Evolutionary conservation across 1,139 yeast genomes (phyloP).

Genomic region (Chernovozyma aurita): DNA sequence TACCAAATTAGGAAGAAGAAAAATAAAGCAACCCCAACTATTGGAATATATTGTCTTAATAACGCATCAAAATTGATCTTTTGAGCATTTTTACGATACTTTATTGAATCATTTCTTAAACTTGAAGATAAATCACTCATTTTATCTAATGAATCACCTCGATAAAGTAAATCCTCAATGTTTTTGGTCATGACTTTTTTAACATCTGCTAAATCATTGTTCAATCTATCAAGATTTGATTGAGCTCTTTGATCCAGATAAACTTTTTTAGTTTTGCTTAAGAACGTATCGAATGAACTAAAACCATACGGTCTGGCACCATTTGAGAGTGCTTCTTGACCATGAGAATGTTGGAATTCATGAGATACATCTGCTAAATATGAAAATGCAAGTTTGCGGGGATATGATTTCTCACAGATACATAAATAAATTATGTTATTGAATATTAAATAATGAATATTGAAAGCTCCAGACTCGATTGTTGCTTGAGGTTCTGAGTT

Average conservation of each 20-base stretch:
- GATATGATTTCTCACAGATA: slow-evolving; percentile 74
- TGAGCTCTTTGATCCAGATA: slow-evolving; percentile 92
- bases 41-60: slow-evolving; percentile 84
- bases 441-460: slow-evolving; percentile 69
- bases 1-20: slow-evolving; percentile 82
- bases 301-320: slow-evolving; percentile 84
- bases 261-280: slow-evolving; percentile 81
- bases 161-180: slow-evolving; percentile 86
- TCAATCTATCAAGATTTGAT: slow-evolving; percentile 77
- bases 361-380: slow-evolving; percentile 76
- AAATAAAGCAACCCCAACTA: slow-evolving; percentile 67
- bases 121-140: slow-evolving; percentile 87
- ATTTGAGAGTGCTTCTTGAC: slow-evolving; percentile 58
- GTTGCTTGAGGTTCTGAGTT: slow-evolving; percentile 84
- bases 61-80: slow-evolving; percentile 87
- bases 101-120: slow-evolving; percentile 77
- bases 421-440: slow-evolving; percentile 70
- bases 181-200: slow-evolving; percentile 94
- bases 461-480: slow-evolving; percentile 70
- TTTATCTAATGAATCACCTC: slow-evolving; percentile 91
- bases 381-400: slow-evolving; percentile 84
- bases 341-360: slow-evolving; percentile 80
- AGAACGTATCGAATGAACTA: slow-evolving; percentile 76
- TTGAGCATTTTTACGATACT: slow-evolving; percentile 86
- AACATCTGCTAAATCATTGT: slow-evolving; percentile 87